Base-by-base conservation (phyloP, 2,329 filamentous ascomycete species). In the Colletotrichum lindemuthianum region DNA sequence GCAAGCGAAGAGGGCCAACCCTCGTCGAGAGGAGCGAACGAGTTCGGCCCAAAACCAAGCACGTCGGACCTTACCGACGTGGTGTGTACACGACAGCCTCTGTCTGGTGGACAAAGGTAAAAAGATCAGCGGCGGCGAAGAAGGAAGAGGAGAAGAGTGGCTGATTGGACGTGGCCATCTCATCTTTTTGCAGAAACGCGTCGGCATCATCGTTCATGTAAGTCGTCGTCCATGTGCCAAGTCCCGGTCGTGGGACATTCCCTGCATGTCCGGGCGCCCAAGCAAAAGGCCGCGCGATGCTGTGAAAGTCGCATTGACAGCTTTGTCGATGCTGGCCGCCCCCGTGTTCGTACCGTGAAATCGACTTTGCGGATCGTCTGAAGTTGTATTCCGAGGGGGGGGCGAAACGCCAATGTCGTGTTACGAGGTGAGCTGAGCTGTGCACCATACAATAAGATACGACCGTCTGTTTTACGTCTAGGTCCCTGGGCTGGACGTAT, bases 11-110 rank as follows among this genome's bases (percentile, higher is more conserved):
- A 55, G 50, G 10, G 44, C 24, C n/a, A 6, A 1, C 43, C n/a
- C 43, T 8, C 41, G 37, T 12, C 37, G 13, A 12, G 41, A 16
- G 33, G 41, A 15, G 45, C 13, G 39, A 60, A 55, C 33, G 37
- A 49, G 56, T 55, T 51, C 39, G 40, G 44, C 24, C 44, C 59
- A 64, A 60, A 49, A 49, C 61, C 33, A 60, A 45, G 15, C 43
- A 40, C 50, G 60, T 64, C 60, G 33, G 56, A 51, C 49, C 44
- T 50, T 50, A 13, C 56, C 44, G 32, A n/a, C 33, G 13, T 24
- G 8, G n/a, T 36, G 49, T 44, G 39, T 13, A 24, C 36, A 44
- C 33, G n/a, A 8, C 12, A 41, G 33, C 15, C 11, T 12, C n/a
- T 64, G 50, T 36, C 43, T 51, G 56, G 60, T 45, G 44, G 59